Base-by-base conservation (phyloP, 2,329 filamentous ascomycete species). In the Didymellaceae sp. region DNA sequence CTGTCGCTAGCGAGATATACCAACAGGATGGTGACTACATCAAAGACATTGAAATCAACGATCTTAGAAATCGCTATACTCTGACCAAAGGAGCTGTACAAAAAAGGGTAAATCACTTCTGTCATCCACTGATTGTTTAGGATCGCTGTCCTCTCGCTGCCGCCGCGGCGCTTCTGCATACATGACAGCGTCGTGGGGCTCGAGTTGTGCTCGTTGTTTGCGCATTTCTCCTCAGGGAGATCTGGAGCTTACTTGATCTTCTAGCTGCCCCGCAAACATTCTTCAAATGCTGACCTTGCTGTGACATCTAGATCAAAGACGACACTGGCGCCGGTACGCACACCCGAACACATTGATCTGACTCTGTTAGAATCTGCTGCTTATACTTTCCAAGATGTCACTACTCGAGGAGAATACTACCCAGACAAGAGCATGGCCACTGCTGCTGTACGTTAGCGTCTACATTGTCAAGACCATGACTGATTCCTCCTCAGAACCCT, bases 251-350 rank as follows among this genome's bases (percentile, higher is more conserved):
- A 80, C 78, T 70, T 66, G 72, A 68, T 64, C 66, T 66, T 73
- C 56, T 73, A 74, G 71, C 70, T 67, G 67, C 67, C 69, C 66
- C 67, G 63, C 59, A 63, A 65, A 84, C 85, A 86, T 85, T 90
- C 87, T 85, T 59, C 89, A 90, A 86, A 86, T 94, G 91, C 92
- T 97, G 86, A 97, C 92, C 85, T 87, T 82, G 78, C 78, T 87
- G 82, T 94, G 86, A 86, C 78, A 89, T 89, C 69, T 92, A 99
- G 94, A 99, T 99, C 71, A 96, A 96, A 88, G 93, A 97, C 81
- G 91, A 97, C 71, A 97, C 93, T 87, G 94, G 94, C 84, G 93
- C 94, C 83, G 94, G 94, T 99, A 99, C 87, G 92, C 80, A 82
- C 89, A 94, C 64, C 83, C 83, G 47, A 85, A 85, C 9, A 57